Evolutionary conservation across 371 early-diverging fungal genomes (phyloP).

Genomic region (Mortierella sp.): DNA sequence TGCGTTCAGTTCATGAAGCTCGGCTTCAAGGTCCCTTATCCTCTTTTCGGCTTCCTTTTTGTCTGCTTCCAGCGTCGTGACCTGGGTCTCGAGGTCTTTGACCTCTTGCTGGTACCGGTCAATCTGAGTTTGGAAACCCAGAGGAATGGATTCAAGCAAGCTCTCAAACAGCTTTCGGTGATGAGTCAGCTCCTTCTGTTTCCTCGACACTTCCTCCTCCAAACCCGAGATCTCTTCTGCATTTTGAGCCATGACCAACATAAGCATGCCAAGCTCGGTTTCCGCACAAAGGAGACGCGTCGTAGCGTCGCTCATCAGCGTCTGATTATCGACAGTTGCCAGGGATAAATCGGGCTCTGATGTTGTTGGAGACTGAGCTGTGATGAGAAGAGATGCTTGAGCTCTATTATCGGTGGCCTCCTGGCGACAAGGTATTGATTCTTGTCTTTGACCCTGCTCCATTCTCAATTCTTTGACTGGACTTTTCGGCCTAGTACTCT

Average conservation of each 20-base stretch:
- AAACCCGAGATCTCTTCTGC: constrained; percentile 33
- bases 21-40: constrained; percentile 14
- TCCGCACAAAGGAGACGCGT: constrained; percentile 36
- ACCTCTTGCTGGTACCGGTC: constrained; percentile 14
- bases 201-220: constrained; percentile 37
- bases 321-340: constrained; percentile 1
- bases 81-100: not conserved
- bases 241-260: constrained; percentile 42
- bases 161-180: constrained; percentile 25
- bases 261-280: constrained; percentile 37
- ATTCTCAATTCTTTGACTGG: no score
- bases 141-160: constrained; percentile 12
- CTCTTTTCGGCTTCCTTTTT: not conserved
- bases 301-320: constrained; percentile 15
- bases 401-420: no score
- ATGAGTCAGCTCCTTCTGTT: constrained; percentile 27
- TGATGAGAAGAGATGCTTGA: no score
- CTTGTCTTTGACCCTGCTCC: no score
- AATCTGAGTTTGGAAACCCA: constrained; percentile 18
- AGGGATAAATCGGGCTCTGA: constrained; percentile 5
- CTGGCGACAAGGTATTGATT: no score
- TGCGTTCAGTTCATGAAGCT: not conserved
- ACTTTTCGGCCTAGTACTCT: no score
- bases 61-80: not conserved
- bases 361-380: no score